Percentiles rank a stretch among this genome's conserved stretches.
Conservation (phyloP, 2,329 filamentous ascomycete genomes). For the Fusarium torreyae region DNA sequence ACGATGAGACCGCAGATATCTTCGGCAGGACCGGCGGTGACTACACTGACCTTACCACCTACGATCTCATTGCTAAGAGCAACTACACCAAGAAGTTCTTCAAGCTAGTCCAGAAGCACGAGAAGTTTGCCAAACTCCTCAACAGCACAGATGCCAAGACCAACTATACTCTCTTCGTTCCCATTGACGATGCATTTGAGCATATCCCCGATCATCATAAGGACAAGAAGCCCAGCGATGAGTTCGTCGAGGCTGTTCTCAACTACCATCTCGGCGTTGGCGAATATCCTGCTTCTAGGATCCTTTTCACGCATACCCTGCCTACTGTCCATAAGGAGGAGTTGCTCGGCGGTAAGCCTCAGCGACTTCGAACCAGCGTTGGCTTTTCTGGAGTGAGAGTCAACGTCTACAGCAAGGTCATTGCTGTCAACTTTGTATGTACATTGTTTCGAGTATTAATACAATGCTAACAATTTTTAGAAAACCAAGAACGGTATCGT, state of each 20-base stretch:
- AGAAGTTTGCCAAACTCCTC: conserved; percentile 78
- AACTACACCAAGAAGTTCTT: conserved; percentile 85
- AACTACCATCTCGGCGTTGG: conserved; percentile 82
- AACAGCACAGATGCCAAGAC: conserved; percentile 74
- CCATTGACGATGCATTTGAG: conserved; percentile 82
- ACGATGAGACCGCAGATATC: conserved; percentile 1
- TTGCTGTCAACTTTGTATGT: conserved; percentile 78
- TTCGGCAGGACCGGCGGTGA: conserved; percentile 42
- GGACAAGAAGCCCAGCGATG: conserved; percentile 77
- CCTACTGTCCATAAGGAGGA: conserved; percentile 75
- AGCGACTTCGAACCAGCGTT: conserved; percentile 80
- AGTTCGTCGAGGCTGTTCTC: conserved; percentile 77
- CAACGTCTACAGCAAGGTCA: conserved; percentile 82
- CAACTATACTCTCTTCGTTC: conserved; percentile 87
- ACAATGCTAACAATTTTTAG: conserved; percentile 54
- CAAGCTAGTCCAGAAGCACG: conserved; percentile 80
- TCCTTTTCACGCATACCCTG: conserved; percentile 81
- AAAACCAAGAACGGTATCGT: conserved; percentile 84
- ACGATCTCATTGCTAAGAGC: conserved; percentile 81
- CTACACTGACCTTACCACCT: conserved; percentile 80
- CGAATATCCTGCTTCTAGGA: conserved; percentile 74
- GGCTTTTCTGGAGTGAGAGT: conserved; percentile 75
- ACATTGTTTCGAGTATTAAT: not conserved
- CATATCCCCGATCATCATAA: conserved; percentile 63
- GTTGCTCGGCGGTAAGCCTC: conserved; percentile 74